phyloP scores from a whole-genome alignment of 176 grass and related monocot genomes.

The Aegilops longissima region DNA sequence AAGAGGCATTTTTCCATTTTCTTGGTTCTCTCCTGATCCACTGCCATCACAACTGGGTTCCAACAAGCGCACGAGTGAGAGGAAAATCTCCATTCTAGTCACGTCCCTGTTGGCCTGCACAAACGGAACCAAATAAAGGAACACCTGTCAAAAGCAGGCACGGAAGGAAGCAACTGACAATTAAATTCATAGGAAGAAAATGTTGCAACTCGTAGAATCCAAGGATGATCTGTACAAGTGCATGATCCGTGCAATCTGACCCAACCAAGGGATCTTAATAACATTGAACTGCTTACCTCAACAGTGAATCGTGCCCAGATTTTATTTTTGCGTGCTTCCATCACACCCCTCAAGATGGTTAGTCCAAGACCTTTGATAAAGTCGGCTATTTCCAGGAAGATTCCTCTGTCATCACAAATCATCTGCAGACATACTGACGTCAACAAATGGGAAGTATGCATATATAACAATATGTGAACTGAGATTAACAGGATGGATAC shows the following conservation, averaged over 20 bases:
- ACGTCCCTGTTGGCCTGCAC: slow-evolving; percentile 71
- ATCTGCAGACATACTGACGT: slow-evolving; percentile 40
- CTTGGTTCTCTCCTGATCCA: slow-evolving; percentile 32
- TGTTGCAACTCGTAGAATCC: neutral
- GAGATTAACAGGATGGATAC: neutral
- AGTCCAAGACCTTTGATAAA: slow-evolving; percentile 80
- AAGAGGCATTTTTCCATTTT: slow-evolving; percentile 41
- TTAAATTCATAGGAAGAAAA: neutral
- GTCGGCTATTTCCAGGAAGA: slow-evolving; percentile 85
- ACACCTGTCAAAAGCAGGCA: neutral
- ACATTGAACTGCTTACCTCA: slow-evolving; percentile 46
- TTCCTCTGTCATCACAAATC: slow-evolving; percentile 80
- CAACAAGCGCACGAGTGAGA: slow-evolving; percentile 68
- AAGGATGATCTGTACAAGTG: slow-evolving; percentile 8
- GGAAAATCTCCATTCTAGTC: slow-evolving; percentile 82
- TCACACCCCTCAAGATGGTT: slow-evolving; percentile 82
- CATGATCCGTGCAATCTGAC: neutral
- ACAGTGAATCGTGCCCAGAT: slow-evolving; percentile 82
- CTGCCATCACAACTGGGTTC: slow-evolving; percentile 48
- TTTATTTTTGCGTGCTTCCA: slow-evolving; percentile 79
- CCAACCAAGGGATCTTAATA: slow-evolving; percentile 7
- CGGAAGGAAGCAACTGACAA: neutral
- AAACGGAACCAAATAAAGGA: slow-evolving; percentile 12
- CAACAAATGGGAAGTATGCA: slow-evolving; percentile 22
- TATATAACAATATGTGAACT: neutral